Base-by-base conservation (phyloP, 306 rosid genomes). In the Castanea sativa region DNA sequence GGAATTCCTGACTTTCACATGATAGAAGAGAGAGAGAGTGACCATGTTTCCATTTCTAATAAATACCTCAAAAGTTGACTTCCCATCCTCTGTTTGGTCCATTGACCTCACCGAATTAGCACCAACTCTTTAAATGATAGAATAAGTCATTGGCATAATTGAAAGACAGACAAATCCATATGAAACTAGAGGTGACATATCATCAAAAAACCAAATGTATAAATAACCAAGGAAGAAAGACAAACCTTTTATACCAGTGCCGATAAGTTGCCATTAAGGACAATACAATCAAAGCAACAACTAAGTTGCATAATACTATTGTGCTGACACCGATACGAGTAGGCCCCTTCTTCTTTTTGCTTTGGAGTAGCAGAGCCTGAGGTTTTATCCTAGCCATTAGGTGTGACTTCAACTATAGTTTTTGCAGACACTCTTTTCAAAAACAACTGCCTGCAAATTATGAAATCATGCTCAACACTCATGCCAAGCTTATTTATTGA, bases 271-370 rank as follows among this genome's bases (percentile, higher is more conserved):
- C 81, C 65, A 69, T 83, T 29, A 86, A 57, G 82, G 88, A 88
- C 77, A 86, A 88, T n/a, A 55, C 76, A 71, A 90, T 11, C 83
- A 88, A 65, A 65, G 78, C 74, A 38, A 90, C 78, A 74, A 87
- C 78, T 85, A 90, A 84, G 51, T 73, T 18, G 67, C 87, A 86
- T 73, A 86, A 73, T 65, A 86, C 69, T 76, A 84, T 68, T 70
- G 90, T 84, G 0, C 84, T 27, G 55, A 53, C 76, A 55, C 88
- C 76, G 32, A 84, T 78, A 64, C 89, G 87, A 9, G 93, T 77
- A 76, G 93, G 91, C 23, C 90, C 93, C 78, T 90, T 90, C 83
- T 90, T 90, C 83, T 85, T 90, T 85, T 90, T 90, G 89, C 93
- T 90, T 83, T 90, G 93, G 75, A 86, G 93, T 56, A 90, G 81